These are phyloP conservation scores for Mucor saturninus DNA, from an alignment of 371 early-diverging fungal genomes.

Conservation along the genomic window DNA sequence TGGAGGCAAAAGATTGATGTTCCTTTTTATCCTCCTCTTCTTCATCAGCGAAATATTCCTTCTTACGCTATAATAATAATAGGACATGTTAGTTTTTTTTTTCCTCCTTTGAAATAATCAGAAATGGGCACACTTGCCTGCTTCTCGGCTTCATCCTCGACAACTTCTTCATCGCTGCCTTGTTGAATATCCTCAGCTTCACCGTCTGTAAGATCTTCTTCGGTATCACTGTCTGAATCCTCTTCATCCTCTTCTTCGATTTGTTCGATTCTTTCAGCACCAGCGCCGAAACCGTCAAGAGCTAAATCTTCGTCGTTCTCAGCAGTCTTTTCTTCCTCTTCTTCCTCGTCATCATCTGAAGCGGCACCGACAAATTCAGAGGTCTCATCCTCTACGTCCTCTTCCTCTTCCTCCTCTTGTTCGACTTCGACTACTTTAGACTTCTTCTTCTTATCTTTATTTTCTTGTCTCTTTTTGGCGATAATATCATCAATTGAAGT, in stretches of 20 bases:
- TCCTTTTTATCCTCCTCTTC: conserved; percentile 53
- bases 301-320: conserved; percentile 55
- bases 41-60: conserved; percentile 77
- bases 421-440: conserved; percentile 42
- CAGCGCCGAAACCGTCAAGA: conserved; percentile 65
- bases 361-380: conserved; percentile 19
- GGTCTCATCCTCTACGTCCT: conserved; percentile 37
- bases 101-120: too few species aligned
- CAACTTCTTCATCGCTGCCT: conserved; percentile 38
- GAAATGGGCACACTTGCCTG: conserved; percentile 16
- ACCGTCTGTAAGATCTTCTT: conserved; percentile 35
- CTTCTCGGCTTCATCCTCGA: conserved; percentile 48
- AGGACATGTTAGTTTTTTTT: background rate
- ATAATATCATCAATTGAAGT: conserved; percentile 74
- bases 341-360: conserved; percentile 37
- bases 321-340: conserved; percentile 16
- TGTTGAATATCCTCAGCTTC: conserved; percentile 36
- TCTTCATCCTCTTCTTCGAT: conserved; percentile 47
- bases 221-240: conserved; percentile 30
- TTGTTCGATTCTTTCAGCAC: conserved; percentile 52
- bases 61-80: conserved; percentile 57
- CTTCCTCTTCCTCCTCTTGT: conserved; percentile 34
- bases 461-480: conserved; percentile 61
- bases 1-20: conserved; percentile 79
- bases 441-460: conserved; percentile 44